phyloP scores from a whole-genome alignment of 306 rosid genomes.

The Morella rubra region DNA sequence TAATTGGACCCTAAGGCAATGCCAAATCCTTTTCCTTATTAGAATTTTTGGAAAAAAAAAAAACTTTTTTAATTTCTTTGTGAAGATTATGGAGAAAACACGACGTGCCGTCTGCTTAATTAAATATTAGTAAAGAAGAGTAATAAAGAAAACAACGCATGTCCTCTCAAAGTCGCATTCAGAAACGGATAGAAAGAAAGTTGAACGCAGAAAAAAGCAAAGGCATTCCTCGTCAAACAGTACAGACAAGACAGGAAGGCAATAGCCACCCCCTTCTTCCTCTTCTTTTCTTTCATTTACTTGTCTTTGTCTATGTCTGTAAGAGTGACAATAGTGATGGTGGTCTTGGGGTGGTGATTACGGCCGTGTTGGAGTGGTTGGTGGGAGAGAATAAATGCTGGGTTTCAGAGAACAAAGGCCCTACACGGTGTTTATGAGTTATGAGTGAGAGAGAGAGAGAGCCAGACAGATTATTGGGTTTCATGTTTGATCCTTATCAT shows the following conservation, averaged over 20 bases:
- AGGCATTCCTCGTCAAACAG: slow-evolving; percentile 9
- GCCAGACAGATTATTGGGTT: slow-evolving; percentile 27
- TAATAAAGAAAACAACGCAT: slow-evolving; percentile 14
- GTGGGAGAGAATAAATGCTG: slow-evolving; percentile 78
- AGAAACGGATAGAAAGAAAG: slow-evolving; percentile 47
- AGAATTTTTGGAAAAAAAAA: neutral
- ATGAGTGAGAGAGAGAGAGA: slow-evolving; percentile 19
- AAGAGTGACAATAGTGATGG: neutral
- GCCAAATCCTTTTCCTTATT: neutral
- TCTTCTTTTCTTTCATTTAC: neutral
- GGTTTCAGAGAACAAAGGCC: slow-evolving; percentile 37
- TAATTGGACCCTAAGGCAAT: too few relatives aligned
- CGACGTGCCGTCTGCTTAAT: slow-evolving; percentile 15
- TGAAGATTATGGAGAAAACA: neutral
- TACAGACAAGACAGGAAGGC: slow-evolving; percentile 33
- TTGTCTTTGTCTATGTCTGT: neutral
- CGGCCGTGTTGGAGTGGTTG: slow-evolving; percentile 49
- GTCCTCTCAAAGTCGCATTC: slow-evolving; percentile 36
- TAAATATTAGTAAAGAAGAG: neutral
- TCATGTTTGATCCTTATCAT: slow-evolving; percentile 34
- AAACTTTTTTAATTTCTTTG: neutral
- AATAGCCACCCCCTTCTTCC: slow-evolving; percentile 14
- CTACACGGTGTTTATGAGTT: slow-evolving; percentile 38
- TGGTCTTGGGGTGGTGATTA: slow-evolving; percentile 34
- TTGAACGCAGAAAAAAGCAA: slow-evolving; percentile 19